Base-by-base conservation (phyloP, 208 protist genomes). In the Acanthamoeba lenticulata region DNA sequence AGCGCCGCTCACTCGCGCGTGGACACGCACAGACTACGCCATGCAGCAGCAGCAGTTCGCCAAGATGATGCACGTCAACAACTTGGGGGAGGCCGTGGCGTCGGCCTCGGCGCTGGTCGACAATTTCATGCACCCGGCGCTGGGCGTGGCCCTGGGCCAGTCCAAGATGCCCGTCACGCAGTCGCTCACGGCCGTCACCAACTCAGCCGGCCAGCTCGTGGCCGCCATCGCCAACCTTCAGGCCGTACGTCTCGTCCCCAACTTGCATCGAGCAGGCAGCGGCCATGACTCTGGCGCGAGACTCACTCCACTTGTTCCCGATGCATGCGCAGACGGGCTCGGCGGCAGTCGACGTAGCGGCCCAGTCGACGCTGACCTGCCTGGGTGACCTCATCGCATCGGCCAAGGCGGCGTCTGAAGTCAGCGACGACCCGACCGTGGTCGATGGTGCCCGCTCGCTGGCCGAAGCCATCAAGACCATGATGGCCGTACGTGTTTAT, bases 11-110 rank as follows among this genome's bases (percentile, higher is more conserved):
- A 57, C 49, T 57, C 49, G 49, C 49, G 62, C n/a, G 13, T 47
- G 1, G 11, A 44, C 34, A 44, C 40, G 1, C 24, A 17, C 42
- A 83, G 72, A 83, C 72, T 83, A 83, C 72, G 40, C 42, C 36
- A 83, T 83, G 72, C 72, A 83, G 72, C 72, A 83, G 49, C 72
- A 83, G 42, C 72, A 83, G 40, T 83, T 83, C 72, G 72, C 72
- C 24, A 83, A 40, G 72, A 83, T 83, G 72, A 83, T 83, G 72
- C 34, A 83, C 17, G 72, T 52, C 21, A 83, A 83, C 21, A 47
- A 47, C 72, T 24, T 83, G 38, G 29, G 24, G 0, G 72, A 83
- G 21, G 72, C 72, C 29, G 72, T 83, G 3, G 29, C 13, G 3
- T 83, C 72, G 7, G 72, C 42, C 40, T 32, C 72, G 17, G 42